Evolutionary conservation across 768 basidiomycete species (phyloP).

Genomic region (Psilocybe subaeruginosa): DNA sequence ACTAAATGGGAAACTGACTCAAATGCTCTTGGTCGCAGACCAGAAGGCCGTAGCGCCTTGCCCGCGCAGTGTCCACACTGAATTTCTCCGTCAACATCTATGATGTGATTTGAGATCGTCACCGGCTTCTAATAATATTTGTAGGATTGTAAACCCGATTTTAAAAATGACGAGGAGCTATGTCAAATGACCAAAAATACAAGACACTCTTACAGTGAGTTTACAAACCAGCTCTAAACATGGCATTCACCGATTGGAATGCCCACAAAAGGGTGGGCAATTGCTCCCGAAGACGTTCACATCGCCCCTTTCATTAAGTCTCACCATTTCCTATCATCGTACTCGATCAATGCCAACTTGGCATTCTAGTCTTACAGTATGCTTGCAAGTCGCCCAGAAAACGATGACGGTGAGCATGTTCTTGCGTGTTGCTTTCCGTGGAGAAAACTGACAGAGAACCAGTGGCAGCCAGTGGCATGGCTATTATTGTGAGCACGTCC

Average conservation of each 20-base stretch:
- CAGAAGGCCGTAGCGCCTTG: too few relatives aligned
- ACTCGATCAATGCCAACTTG: neutral
- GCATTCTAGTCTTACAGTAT: neutral
- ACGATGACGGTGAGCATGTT: slow-evolving; percentile 2
- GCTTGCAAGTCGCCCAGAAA: neutral
- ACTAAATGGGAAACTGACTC: neutral
- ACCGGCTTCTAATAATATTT: neutral
- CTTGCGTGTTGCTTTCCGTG: neutral
- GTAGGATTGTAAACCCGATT: neutral
- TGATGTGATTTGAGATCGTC: neutral
- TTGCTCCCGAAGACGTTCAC: neutral
- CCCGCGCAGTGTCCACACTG: neutral
- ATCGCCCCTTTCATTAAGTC: neutral
- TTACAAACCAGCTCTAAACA: neutral
- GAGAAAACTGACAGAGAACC: neutral
- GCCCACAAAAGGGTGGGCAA: neutral
- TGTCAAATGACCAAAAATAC: neutral
- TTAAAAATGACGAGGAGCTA: neutral
- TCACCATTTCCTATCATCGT: neutral
- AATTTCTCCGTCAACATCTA: neutral
- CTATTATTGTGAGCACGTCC: neutral
- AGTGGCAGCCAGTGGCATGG: neutral
- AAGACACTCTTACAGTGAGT: neutral
- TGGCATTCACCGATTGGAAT: neutral
- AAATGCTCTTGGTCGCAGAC: neutral